phyloP scores from a whole-genome alignment of 176 grass and related monocot species.

The Dendrocalamus sinicus region DNA sequence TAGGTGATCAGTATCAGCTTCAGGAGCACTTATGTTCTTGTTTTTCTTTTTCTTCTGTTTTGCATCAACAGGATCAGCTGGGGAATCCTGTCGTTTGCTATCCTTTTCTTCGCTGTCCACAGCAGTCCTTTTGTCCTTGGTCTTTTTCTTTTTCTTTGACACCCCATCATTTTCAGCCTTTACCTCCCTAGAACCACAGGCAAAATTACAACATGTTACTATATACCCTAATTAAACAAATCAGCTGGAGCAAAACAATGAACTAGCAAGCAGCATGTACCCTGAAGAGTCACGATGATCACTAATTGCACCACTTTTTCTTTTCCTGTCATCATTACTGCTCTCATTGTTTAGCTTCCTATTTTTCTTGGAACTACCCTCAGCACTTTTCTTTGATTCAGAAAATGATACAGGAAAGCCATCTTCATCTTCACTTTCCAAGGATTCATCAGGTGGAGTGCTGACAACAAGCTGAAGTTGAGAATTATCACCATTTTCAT shows the following conservation, averaged over 20 bases:
- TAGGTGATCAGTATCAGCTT: conserved; percentile 34
- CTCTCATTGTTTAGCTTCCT: conserved; percentile 10
- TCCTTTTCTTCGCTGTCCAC: conserved; percentile 46
- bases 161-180: conserved; percentile 42
- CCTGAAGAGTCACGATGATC: conserved; percentile 48
- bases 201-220: neutral
- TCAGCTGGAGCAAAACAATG: neutral
- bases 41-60: conserved; percentile 67
- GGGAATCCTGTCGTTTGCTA: conserved; percentile 24
- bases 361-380: conserved; percentile 33
- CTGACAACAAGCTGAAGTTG: conserved; percentile 58
- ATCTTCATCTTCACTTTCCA: conserved; percentile 95
- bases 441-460: conserved; percentile 33
- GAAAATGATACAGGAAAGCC: conserved; percentile 75
- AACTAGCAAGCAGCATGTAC: conserved; percentile 46
- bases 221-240: neutral
- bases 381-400: conserved; percentile 53
- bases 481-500: conserved; percentile 60
- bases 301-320: conserved; percentile 56
- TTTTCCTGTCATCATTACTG: conserved; percentile 67
- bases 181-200: conserved; percentile 22
- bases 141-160: conserved; percentile 72
- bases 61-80: conserved; percentile 21
- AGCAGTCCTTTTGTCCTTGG: conserved; percentile 52
- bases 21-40: conserved; percentile 49